phyloP scores from a whole-genome alignment of 228 moss, liverwort and hornwort species.

The Sphagnum fallax region DNA sequence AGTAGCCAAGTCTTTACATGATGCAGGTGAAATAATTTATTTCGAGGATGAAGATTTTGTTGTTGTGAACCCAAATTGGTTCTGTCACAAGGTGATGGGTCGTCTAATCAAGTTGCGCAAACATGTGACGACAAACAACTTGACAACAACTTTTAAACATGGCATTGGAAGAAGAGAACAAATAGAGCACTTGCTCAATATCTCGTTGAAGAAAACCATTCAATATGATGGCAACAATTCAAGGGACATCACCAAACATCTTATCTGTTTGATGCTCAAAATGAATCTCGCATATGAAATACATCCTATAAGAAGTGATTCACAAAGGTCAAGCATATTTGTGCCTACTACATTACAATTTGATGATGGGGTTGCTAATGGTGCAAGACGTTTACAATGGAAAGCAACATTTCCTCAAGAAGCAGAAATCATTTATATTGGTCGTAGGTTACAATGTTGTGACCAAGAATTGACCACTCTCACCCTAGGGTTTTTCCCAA shows the following conservation, averaged over 20 bases:
- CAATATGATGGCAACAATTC: too few relatives aligned
- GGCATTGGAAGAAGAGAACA: background rate
- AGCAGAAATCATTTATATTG: background rate
- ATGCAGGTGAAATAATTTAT: conserved; percentile 1
- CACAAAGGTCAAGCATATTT: background rate
- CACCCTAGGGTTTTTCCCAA: conserved; percentile 2
- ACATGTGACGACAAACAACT: background rate
- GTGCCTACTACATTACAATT: background rate
- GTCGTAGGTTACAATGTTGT: conserved; percentile 2
- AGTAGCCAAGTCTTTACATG: conserved; percentile 1
- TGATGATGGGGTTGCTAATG: background rate
- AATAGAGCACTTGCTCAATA: background rate
- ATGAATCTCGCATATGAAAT: background rate
- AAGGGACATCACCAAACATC: background rate
- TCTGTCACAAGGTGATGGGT: conserved; percentile 1
- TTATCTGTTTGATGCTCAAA: conserved; percentile 3
- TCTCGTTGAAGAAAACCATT: background rate
- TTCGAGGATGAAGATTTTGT: background rate
- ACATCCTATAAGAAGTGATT: background rate
- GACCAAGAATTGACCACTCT: background rate
- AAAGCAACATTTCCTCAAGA: background rate
- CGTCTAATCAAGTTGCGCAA: background rate
- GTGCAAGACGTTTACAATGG: conserved; percentile 3
- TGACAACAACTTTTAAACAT: background rate
- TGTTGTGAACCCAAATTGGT: conserved; percentile 3